Percentiles rank a stretch among this genome's conserved stretches.
phyloP scores from a whole-genome alignment of 352 stramenopile species.

The Globisporangium camurandrum region DNA sequence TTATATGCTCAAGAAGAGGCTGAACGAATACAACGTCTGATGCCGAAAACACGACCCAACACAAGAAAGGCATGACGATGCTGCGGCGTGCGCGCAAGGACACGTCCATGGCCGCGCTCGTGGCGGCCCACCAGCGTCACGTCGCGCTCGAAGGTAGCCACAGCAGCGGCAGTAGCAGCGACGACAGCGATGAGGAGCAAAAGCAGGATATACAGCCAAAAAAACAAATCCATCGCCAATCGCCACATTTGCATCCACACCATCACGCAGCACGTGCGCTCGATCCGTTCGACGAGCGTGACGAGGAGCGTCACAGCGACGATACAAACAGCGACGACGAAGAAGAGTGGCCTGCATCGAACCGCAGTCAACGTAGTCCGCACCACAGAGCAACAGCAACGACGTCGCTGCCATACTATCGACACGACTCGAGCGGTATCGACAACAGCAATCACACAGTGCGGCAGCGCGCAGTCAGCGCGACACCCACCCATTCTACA shows the following conservation, averaged over 20 bases:
- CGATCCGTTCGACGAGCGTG: background rate
- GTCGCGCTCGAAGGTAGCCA: conserved; percentile 4
- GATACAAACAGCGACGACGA: conserved; percentile 1
- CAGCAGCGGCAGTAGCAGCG: background rate
- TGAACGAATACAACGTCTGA: background rate
- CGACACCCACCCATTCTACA: background rate
- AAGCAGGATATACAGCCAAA: background rate
- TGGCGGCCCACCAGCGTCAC: conserved; percentile 12
- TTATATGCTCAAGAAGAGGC: background rate
- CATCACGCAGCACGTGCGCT: background rate
- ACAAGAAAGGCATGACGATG: conserved; percentile 19
- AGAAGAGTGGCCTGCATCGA: conserved; percentile 3
- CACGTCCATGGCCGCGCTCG: conserved; percentile 18
- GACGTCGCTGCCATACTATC: too few species aligned
- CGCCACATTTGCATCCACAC: background rate
- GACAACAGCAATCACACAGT: background rate
- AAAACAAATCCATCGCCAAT: background rate
- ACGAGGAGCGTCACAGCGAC: background rate
- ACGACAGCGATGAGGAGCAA: background rate
- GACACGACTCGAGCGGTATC: conserved; percentile 1
- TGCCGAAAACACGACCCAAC: conserved; percentile 5
- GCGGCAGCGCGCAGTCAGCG: background rate
- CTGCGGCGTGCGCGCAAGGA: conserved; percentile 17
- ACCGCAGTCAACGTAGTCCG: background rate
- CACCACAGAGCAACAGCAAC: background rate